phyloP scores from a whole-genome alignment of 768 basidiomycete genomes.

The Pulveroboletus frians region DNA sequence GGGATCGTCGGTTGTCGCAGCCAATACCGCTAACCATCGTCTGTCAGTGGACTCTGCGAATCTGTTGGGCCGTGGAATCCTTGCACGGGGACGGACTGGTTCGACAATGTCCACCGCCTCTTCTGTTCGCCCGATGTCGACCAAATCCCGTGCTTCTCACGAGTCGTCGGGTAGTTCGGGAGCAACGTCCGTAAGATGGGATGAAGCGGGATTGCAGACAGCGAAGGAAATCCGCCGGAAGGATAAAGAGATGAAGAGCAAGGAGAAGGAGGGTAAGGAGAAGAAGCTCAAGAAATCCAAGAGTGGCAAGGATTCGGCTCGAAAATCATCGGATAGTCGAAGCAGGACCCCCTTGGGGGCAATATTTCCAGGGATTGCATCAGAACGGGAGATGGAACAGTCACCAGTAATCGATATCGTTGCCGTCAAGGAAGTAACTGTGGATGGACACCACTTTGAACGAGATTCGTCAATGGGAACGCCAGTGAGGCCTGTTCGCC shows the following conservation, averaged over 20 bases:
- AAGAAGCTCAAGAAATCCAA: slow-evolving; percentile 30
- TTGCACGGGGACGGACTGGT: slow-evolving; percentile 32
- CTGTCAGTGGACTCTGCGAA: slow-evolving; percentile 32
- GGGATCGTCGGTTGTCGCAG: slow-evolving; percentile 29
- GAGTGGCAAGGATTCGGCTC: slow-evolving; percentile 33
- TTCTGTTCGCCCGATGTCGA: slow-evolving; percentile 46
- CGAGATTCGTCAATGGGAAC: slow-evolving; percentile 21
- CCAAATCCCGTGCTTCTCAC: slow-evolving; percentile 37
- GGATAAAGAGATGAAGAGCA: slow-evolving; percentile 33
- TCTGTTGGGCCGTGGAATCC: slow-evolving; percentile 28
- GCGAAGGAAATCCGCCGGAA: slow-evolving; percentile 43
- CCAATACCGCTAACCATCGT: slow-evolving; percentile 10
- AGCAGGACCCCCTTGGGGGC: slow-evolving; percentile 50
- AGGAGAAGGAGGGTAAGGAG: slow-evolving; percentile 31
- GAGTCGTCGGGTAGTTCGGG: slow-evolving; percentile 39
- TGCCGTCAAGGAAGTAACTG: slow-evolving; percentile 49
- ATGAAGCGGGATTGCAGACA: slow-evolving; percentile 44
- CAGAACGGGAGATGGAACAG: slow-evolving; percentile 7
- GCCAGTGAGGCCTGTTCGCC: slow-evolving; percentile 39
- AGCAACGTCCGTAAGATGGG: slow-evolving; percentile 44
- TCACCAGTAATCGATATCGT: slow-evolving; percentile 25
- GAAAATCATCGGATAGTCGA: slow-evolving; percentile 45
- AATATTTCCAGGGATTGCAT: slow-evolving; percentile 48
- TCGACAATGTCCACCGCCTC: slow-evolving; percentile 39
- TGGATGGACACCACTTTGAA: slow-evolving; percentile 40